phyloP scores from a whole-genome alignment of 805 yeast genomes.

The Candida oleophila region DNA sequence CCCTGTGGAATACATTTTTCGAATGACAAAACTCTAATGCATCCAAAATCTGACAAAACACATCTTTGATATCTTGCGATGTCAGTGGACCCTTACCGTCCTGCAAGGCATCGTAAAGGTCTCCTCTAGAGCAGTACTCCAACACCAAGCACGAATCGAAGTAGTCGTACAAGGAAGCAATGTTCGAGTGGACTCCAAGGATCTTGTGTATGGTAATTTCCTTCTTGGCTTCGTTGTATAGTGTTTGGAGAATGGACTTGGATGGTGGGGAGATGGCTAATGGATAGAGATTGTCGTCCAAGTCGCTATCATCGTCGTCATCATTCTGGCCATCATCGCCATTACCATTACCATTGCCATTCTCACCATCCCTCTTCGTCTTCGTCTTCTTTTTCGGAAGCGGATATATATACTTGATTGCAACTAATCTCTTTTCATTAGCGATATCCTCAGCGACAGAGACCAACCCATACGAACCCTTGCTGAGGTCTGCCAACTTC shows the following conservation, averaged over 20 bases:
- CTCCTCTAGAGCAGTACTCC: constrained; percentile 88
- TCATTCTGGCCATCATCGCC: constrained; percentile 4
- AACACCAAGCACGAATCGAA: constrained; percentile 56
- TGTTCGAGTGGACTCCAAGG: constrained; percentile 52
- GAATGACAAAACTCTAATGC: constrained; percentile 54
- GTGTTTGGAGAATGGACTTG: constrained; percentile 23
- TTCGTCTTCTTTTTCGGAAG: constrained; percentile 35
- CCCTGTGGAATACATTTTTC: constrained; percentile 51
- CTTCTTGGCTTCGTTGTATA: constrained; percentile 58
- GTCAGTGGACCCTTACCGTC: constrained; percentile 60
- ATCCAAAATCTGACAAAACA: constrained; percentile 47
- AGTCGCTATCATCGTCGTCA: constrained; percentile 3
- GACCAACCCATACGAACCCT: constrained; percentile 93
- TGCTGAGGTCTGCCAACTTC: constrained; percentile 73
- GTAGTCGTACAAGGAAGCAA: constrained; percentile 45
- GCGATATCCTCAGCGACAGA: constrained; percentile 76
- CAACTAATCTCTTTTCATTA: constrained; percentile 54
- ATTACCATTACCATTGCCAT: not conserved
- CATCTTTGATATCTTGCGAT: constrained; percentile 55
- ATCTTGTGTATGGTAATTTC: constrained; percentile 66
- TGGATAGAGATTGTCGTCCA: constrained; percentile 15
- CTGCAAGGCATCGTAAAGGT: constrained; percentile 77
- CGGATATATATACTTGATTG: constrained; percentile 81
- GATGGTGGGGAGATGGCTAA: constrained; percentile 3
- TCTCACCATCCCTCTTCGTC: not conserved